Base-by-base conservation (phyloP, 352 stramenopile genomes). In the Phytophthora tentaculata region DNA sequence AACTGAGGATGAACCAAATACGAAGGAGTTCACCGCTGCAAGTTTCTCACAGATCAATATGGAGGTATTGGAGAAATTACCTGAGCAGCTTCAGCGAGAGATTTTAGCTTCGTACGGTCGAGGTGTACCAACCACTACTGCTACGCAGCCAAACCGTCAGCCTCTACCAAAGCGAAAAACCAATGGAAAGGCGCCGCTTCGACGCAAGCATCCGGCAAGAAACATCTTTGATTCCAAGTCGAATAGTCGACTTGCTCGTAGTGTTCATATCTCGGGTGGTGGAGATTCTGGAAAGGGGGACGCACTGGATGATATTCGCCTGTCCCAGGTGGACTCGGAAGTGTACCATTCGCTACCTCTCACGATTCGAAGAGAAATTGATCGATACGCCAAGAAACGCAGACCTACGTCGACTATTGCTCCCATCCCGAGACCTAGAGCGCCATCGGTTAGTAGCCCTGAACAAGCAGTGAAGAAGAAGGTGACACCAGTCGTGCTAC, bases 251-350 rank as follows among this genome's bases (percentile, higher is more conserved):
- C 55, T 73, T 35, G 61, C 61, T 0, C 51, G 29, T 43, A 32
- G 39, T 52, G 51, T 13, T 9, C 50, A 71, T 23, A 29, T 12
- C 16, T 62, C 45, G 9, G 20, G 22, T 3, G 39, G 24, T 16
- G 22, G 44, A 26, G 35, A 58, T 17, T 28, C 44, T 14, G 61
- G 28, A 19, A 80, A 60, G 17, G 64, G 60, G 5, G 56, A 82
- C 22, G 69, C 80, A 2, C 64, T 95, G 4, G 76, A 95, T 56
- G 83, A 92, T 35, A 86, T 93, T 53, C 76, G 68, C 12, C 76
- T 93, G 61, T 96, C 88, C 4, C 88, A 95, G 76, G 79, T 96
- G 3, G 88, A 96, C 52, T 76, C 77, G 5, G 79, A 91, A 43
- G 84, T 96, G 7, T 93, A 94, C 47, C 56, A 92, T 35, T 79